Evolutionary conservation across 2,329 filamentous ascomycete species (phyloP), one percentile per base, ranked within the genome.

Genomic region (Alternaria sp.): DNA sequence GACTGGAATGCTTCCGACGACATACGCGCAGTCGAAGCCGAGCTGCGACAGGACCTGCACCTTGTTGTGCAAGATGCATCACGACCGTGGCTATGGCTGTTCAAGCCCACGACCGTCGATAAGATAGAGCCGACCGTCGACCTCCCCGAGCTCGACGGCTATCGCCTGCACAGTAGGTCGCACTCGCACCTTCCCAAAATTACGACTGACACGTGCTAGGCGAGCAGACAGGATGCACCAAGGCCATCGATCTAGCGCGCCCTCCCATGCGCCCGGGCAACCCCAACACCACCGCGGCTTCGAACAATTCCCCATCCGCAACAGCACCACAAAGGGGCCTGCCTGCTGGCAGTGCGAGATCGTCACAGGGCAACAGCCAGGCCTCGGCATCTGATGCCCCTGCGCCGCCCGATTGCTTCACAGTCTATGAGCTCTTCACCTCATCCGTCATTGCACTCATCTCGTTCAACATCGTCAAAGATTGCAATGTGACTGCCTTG

Each of bases 391-490:
- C 51, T 14, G 67, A 69, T 20, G 66, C 72, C 26, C 71, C 64
- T 30, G 73, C 71, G 43, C 68, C 69, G 12, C 70, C 75, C 23
- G 78, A 80, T 61, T 74, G 65, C 62, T 73, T 74, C 43, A 65
- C 72, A 26, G 63, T 80, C 33, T 81, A 81, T 71, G 77, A 79
- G 63, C 70, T 80, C 33, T 80, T 80, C 68, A 77, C 71, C 6
- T 77, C 79, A 26, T 76, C 79, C 49, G 73, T 81, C 50, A 65
- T 78, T 59, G 78, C 76, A 41, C 68, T 78, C 51, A 68, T 80
- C 64, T 76, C 78, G 23, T 79, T 74, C 44, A 61, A 70, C 49
- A 61, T 80, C 46, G 76, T 77, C 60, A 74, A 70, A 61, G 70
- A 79, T 58, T 71, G 76, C 50, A 64, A 70, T 28, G 71, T 74